Evolutionary conservation across 768 basidiomycete genomes (phyloP).

Genomic region (Gloeophyllum trabeum): DNA sequence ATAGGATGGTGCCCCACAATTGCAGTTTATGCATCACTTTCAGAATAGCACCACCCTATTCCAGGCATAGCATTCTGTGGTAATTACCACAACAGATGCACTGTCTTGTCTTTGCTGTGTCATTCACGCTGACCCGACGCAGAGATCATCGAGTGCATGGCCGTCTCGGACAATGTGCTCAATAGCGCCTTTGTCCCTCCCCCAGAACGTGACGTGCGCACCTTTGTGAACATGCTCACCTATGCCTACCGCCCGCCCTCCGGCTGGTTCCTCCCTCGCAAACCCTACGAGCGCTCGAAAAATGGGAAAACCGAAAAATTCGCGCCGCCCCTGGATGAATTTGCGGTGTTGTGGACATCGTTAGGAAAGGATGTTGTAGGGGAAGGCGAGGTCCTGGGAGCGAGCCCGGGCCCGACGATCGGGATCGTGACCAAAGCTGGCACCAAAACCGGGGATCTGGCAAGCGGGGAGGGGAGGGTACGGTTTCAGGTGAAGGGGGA

Average conservation of each 20-base stretch:
- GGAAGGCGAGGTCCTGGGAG: conserved; percentile 5
- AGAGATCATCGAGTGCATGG: conserved; percentile 59
- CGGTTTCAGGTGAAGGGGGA: conserved; percentile 7
- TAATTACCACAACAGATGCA: no score
- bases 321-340: conserved; percentile 17
- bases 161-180: conserved; percentile 46
- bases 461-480: not conserved
- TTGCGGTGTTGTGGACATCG: conserved; percentile 15
- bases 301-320: conserved; percentile 11
- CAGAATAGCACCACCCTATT: no score
- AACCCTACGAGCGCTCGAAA: conserved; percentile 7
- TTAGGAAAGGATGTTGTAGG: not conserved
- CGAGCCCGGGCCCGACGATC: conserved; percentile 13
- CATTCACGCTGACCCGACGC: no score
- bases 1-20: no score
- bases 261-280: conserved; percentile 11
- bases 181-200: conserved; percentile 32
- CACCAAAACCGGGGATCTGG: not conserved
- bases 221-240: conserved; percentile 15
- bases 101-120: no score
- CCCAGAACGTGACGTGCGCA: conserved; percentile 7
- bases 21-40: no score
- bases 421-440: conserved; percentile 14
- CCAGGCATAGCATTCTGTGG: no score
- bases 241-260: conserved; percentile 14